Evolutionary conservation across 2,329 filamentous ascomycete genomes (phyloP), one percentile per base, ranked within the genome.

Genomic region (Aspergillus nomiae): DNA sequence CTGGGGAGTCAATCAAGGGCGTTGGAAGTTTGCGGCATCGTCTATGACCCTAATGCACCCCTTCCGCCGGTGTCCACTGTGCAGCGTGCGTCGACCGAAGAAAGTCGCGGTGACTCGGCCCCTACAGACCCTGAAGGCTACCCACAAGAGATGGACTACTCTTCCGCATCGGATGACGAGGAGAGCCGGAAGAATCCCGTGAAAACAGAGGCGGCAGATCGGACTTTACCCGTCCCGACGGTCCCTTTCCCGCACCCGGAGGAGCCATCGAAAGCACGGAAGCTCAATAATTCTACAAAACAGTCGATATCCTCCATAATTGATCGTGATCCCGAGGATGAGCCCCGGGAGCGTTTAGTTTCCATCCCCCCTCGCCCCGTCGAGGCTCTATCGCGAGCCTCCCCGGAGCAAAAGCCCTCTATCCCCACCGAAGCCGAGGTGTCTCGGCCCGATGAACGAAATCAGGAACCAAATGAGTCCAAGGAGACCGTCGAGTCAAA

Each of bases 281-380:
- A 63, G 32, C 61, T 61, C n/a, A 73, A 74, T 55, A 69, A 72
- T 59, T 76, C 75, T 12, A 74, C 69, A 30, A 78, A 78, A 65
- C 76, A 77, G 46, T 75, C 76, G 26, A 79, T 79, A 50, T 77
- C 75, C 3, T 78, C 76, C 2, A 78, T 79, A 45, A 78, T 79
- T 57, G 77, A 79, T 62, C 71, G 73, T 12, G 70, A 73, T 8
- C 74, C 75, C 0, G 68, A 72, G 32, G 60, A 63, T 7, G 69
- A 71, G 24, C 59, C 64, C 8, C 69, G 72, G 43, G 73, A 73
- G 61, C 69, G 19, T 60, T 36, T 64, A 38, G 51, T 48, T 36
- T 64, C 72, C 0, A 60, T 69, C 14, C 62, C 69, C 4, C 61
- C 71, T 30, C 69, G 68, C 26, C 46, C 60, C 5, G 45, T 55